Evolutionary conservation across 352 stramenopile species (phyloP).

Genomic region (Poterioochromonas sp.): DNA sequence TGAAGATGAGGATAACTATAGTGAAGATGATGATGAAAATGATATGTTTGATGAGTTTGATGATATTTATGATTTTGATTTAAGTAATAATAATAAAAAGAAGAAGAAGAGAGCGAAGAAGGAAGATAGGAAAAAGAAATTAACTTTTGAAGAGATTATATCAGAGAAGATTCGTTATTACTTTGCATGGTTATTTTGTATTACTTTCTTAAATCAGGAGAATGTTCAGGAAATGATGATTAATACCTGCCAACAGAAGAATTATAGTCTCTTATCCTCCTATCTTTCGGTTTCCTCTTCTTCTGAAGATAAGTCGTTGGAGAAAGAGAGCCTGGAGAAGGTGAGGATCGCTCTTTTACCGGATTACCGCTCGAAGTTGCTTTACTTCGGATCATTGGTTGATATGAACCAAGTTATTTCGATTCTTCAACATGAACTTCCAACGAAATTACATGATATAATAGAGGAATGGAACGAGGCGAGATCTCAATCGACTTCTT

Average conservation of each 20-base stretch:
- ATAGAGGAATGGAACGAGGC: too few relatives aligned
- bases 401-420: background rate
- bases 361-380: background rate
- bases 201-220: background rate
- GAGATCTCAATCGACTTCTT: too few relatives aligned
- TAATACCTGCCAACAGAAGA: too few relatives aligned
- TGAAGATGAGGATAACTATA: background rate
- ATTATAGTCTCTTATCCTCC: background rate
- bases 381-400: background rate
- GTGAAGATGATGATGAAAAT: background rate
- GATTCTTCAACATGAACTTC: background rate
- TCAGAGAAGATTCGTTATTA: background rate
- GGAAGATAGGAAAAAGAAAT: background rate
- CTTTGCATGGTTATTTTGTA: too few relatives aligned
- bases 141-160: background rate
- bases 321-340: background rate
- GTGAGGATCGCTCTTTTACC: background rate
- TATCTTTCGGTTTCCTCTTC: background rate
- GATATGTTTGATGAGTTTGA: too few relatives aligned
- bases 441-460: background rate
- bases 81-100: background rate
- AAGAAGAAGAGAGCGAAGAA: background rate
- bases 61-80: background rate
- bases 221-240: background rate
- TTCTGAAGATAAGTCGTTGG: background rate